Evolutionary conservation across 2,329 filamentous ascomycete species (phyloP).

Genomic region (Pezizomycotina sp.): DNA sequence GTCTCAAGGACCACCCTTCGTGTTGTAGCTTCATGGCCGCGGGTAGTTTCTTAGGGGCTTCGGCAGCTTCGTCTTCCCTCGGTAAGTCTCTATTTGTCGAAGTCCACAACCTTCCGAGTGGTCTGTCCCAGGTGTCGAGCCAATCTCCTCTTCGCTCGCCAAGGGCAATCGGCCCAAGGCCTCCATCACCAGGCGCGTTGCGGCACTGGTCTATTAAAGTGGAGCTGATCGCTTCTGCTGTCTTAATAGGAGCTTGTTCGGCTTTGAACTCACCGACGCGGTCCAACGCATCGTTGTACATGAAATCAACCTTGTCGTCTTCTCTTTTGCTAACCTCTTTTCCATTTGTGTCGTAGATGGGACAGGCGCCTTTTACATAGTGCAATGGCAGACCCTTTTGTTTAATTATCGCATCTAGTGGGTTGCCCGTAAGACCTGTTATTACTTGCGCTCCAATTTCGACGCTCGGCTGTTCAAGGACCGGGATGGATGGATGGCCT

Average conservation of each 20-base stretch:
- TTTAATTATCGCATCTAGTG: constrained; percentile 75
- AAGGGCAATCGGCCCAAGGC: constrained; percentile 48
- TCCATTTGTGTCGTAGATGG: constrained; percentile 73
- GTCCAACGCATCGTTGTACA: constrained; percentile 91
- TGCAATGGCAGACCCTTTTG: constrained; percentile 80
- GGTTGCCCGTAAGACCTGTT: constrained; percentile 93
- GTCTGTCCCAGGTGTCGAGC: neutral
- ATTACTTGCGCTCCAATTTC: constrained; percentile 98
- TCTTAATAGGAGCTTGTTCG: constrained; percentile 50
- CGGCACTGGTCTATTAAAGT: constrained; percentile 71
- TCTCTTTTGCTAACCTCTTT: constrained; percentile 58
- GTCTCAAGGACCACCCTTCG: constrained; percentile 64
- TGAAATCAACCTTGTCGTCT: constrained; percentile 70
- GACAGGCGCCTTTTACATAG: constrained; percentile 61
- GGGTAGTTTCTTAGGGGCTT: constrained; percentile 20
- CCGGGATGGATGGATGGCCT: constrained; percentile 38
- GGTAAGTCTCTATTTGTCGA: too few relatives aligned
- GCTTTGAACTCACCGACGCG: constrained; percentile 81
- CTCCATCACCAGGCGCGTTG: constrained; percentile 55
- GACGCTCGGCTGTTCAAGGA: constrained; percentile 55
- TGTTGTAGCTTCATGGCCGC: constrained; percentile 28
- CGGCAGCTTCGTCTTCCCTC: too few relatives aligned
- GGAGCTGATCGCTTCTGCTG: constrained; percentile 63
- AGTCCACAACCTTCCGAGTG: too few relatives aligned
- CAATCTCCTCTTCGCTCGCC: neutral